Percentiles rank a stretch among this genome's conserved stretches.
Conservation (phyloP, 2,329 filamentous ascomycete species). For the Myriosclerotinia curreyana region DNA sequence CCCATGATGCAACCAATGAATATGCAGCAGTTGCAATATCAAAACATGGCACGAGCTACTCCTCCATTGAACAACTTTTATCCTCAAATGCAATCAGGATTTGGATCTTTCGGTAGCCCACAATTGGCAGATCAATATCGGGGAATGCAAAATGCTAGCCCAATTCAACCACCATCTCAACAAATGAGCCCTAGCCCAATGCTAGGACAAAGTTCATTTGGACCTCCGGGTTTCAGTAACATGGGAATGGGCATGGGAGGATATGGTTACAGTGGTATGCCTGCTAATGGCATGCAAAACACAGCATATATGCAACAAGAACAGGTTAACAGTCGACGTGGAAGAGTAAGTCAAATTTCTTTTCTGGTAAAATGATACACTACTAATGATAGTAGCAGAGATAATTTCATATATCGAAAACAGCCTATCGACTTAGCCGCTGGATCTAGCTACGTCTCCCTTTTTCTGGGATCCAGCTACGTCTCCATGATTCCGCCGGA, state of each 20-base stretch:
- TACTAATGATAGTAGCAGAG: slow-evolving; percentile 11
- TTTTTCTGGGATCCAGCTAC: not conserved
- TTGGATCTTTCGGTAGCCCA: slow-evolving; percentile 51
- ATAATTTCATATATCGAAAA: slow-evolving; percentile 16
- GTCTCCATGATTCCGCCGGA: not conserved
- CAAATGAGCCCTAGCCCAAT: slow-evolving; percentile 45
- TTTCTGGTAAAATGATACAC: not conserved
- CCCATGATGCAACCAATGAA: slow-evolving; percentile 49
- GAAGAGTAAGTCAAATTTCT: slow-evolving; percentile 48
- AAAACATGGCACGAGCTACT: slow-evolving; percentile 51
- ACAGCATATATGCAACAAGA: slow-evolving; percentile 55
- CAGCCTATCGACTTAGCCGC: not conserved
- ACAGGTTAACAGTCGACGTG: slow-evolving; percentile 54
- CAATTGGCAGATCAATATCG: slow-evolving; percentile 54
- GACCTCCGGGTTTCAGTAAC: slow-evolving; percentile 49
- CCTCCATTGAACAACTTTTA: slow-evolving; percentile 58
- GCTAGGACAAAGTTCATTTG: slow-evolving; percentile 44
- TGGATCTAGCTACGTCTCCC: not conserved
- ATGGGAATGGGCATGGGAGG: slow-evolving; percentile 48
- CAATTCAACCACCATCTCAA: slow-evolving; percentile 43
- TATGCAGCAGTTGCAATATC: slow-evolving; percentile 55
- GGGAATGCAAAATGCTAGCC: slow-evolving; percentile 50
- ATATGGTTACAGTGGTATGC: slow-evolving; percentile 47
- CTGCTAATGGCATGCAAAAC: slow-evolving; percentile 44
- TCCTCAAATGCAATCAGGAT: slow-evolving; percentile 54